Evolutionary conservation across 2,329 filamentous ascomycete species (phyloP).

Genomic region (Aspergillus fumigatiaffinis): DNA sequence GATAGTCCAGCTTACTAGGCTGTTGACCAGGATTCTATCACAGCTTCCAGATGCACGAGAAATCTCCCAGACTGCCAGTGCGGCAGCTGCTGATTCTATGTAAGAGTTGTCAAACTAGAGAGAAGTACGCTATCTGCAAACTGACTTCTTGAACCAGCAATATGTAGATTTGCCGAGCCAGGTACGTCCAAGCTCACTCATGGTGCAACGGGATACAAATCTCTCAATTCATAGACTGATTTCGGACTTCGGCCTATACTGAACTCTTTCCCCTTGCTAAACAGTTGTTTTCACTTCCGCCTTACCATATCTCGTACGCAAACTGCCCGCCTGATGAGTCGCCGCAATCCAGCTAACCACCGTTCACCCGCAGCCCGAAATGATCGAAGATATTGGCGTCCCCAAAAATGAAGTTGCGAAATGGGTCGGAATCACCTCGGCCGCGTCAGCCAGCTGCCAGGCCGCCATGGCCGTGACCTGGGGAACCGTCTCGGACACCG

Average conservation of each 20-base stretch:
- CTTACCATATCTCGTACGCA: slow-evolving; percentile 54
- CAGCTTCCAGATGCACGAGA: slow-evolving; percentile 16
- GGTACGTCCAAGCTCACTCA: slow-evolving; percentile 23
- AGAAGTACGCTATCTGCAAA: slow-evolving; percentile 3
- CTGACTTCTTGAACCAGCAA: slow-evolving; percentile 47
- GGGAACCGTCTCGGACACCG: slow-evolving; percentile 71
- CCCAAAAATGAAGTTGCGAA: slow-evolving; percentile 64
- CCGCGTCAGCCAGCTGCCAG: slow-evolving; percentile 69
- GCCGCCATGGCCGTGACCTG: slow-evolving; percentile 68
- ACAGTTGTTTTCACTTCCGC: slow-evolving; percentile 62
- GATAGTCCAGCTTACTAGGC: not conserved
- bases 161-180: slow-evolving; percentile 76
- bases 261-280: slow-evolving; percentile 1
- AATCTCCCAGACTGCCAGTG: slow-evolving; percentile 62
- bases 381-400: slow-evolving; percentile 76
- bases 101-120: slow-evolving; percentile 38
- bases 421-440: slow-evolving; percentile 73
- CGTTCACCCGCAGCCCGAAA: slow-evolving; percentile 59
- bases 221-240: not conserved
- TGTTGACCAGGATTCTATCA: not conserved
- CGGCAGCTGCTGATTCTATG: slow-evolving; percentile 75
- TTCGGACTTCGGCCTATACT: not conserved
- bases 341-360: slow-evolving; percentile 1
- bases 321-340: not conserved
- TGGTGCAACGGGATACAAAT: not conserved